These are phyloP conservation scores for Dioszegia hungarica DNA, from an alignment of 768 basidiomycete genomes.

Conservation along the genomic window DNA sequence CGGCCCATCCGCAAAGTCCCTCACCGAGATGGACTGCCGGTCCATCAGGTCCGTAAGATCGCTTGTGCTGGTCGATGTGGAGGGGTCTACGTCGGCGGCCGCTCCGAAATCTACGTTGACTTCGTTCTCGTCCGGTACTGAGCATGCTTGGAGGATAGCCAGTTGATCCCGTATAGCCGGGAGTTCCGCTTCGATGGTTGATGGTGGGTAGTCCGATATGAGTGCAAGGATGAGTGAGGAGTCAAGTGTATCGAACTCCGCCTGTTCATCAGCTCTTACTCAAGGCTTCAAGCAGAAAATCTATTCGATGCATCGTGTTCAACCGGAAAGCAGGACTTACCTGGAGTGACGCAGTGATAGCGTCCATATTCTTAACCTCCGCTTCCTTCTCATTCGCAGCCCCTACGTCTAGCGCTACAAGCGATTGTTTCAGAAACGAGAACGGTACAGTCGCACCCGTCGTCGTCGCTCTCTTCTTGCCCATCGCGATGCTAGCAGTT, in stretches of 20 bases:
- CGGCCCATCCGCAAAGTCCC: background rate
- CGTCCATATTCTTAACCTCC: background rate
- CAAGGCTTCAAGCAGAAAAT: background rate
- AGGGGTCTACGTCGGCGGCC: background rate
- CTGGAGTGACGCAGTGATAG: background rate
- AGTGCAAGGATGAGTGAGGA: conserved; percentile 25
- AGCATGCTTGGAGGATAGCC: conserved; percentile 35
- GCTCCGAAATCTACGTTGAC: background rate
- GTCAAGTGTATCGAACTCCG: conserved; percentile 36
- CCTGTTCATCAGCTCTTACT: conserved; percentile 14
- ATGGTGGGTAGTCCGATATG: conserved; percentile 28
- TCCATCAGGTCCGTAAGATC: conserved; percentile 1
- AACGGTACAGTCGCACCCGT: no score
- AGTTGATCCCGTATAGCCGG: conserved; percentile 28
- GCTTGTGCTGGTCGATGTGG: conserved; percentile 4
- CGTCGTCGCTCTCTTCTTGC: background rate
- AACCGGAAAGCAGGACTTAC: background rate
- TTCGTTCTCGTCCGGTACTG: conserved; percentile 28
- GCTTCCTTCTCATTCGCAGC: no score
- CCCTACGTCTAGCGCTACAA: no score
- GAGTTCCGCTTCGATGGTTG: conserved; percentile 6
- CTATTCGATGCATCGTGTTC: background rate
- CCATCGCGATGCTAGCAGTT: background rate
- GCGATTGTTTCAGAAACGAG: no score
- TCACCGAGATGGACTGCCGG: background rate